A percentile compares a stretch with the other conserved stretches of the same genome.
Conservation (phyloP, 768 basidiomycete genomes). For the Rickenella mellea region DNA sequence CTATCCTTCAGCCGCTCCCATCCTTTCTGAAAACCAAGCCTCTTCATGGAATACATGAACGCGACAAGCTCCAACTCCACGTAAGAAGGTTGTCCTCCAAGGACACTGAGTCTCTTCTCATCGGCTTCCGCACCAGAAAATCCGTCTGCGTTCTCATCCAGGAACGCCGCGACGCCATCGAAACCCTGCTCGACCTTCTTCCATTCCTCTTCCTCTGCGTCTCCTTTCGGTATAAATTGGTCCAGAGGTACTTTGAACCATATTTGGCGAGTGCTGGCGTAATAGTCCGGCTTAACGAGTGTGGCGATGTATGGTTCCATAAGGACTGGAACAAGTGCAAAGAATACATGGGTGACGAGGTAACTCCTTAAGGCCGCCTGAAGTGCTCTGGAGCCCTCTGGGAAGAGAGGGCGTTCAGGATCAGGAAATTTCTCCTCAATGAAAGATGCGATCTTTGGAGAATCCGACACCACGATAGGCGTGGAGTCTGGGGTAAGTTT, state of each 20-base stretch:
- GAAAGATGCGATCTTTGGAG: slow-evolving; percentile 59
- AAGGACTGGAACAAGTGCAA: background rate
- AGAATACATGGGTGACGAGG: slow-evolving; percentile 1
- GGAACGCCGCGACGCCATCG: slow-evolving; percentile 47
- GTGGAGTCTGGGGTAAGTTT: slow-evolving; percentile 40
- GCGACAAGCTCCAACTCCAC: background rate
- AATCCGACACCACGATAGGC: slow-evolving; percentile 46
- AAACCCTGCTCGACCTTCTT: slow-evolving; percentile 55
- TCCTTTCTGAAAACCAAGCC: background rate
- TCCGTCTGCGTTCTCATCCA: slow-evolving; percentile 45
- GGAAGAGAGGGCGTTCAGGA: slow-evolving; percentile 61
- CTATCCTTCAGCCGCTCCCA: background rate
- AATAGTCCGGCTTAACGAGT: slow-evolving; percentile 27
- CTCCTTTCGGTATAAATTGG: slow-evolving; percentile 18
- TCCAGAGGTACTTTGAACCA: slow-evolving; percentile 27
- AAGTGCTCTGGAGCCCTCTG: slow-evolving; percentile 60
- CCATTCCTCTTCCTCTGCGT: slow-evolving; percentile 47
- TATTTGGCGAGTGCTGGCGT: slow-evolving; percentile 24
- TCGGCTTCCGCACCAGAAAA: too few relatives aligned
- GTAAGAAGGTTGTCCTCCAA: background rate
- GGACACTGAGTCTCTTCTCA: background rate
- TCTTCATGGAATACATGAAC: background rate
- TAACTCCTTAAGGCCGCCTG: slow-evolving; percentile 44
- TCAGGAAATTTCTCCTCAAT: slow-evolving; percentile 52
- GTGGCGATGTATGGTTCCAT: slow-evolving; percentile 13